Evolutionary conservation across 768 basidiomycete genomes (phyloP).

Genomic region (Leccinellum luteum): DNA sequence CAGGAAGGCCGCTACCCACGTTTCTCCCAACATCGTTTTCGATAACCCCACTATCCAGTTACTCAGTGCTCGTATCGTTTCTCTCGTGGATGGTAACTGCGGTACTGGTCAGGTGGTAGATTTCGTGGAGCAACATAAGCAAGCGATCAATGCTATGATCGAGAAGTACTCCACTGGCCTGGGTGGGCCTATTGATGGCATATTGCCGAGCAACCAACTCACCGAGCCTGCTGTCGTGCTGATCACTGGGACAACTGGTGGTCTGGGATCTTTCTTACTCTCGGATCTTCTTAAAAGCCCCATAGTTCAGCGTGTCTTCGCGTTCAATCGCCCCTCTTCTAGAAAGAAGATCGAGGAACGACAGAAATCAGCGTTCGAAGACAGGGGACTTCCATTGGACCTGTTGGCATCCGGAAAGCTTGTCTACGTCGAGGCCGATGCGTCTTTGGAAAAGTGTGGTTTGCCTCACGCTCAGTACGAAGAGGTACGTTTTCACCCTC

Average conservation of each 20-base stretch:
- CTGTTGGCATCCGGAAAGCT: constrained; percentile 34
- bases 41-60: constrained; percentile 40
- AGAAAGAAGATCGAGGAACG: constrained; percentile 19
- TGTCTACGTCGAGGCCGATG: constrained; percentile 35
- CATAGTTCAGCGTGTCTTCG: constrained; percentile 30
- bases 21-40: constrained; percentile 36
- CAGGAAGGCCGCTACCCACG: constrained; percentile 20
- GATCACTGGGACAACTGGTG: constrained; percentile 41
- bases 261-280: constrained; percentile 39
- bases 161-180: constrained; percentile 35
- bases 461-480: constrained; percentile 22
- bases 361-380: constrained; percentile 28
- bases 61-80: constrained; percentile 25
- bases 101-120: neutral
- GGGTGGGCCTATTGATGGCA: constrained; percentile 3
- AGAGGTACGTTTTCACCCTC: constrained; percentile 2
- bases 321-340: constrained; percentile 31
- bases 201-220: constrained; percentile 3
- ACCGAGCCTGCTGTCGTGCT: constrained; percentile 27
- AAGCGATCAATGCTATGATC: constrained; percentile 37
- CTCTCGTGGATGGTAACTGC: constrained; percentile 5
- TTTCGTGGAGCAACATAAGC: constrained; percentile 8
- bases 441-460: constrained; percentile 29
- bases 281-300: constrained; percentile 23
- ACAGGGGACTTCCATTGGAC: constrained; percentile 28